Evolutionary conservation across 495 filamentous ascomycete genomes (phyloP).

Genomic region (Lophiostoma macrostomum): DNA sequence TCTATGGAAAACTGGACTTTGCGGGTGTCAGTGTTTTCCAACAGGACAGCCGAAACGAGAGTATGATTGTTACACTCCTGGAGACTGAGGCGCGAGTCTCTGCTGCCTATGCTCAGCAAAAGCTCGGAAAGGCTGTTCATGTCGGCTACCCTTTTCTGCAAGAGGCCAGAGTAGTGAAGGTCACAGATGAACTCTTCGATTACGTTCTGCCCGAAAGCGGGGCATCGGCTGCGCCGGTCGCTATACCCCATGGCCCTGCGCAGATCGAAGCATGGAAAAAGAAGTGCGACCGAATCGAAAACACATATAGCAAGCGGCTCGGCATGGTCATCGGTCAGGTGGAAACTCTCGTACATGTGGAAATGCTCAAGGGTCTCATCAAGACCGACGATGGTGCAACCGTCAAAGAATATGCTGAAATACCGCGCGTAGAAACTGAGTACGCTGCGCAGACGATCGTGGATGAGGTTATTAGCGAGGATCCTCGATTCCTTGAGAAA

Average conservation of each 20-base stretch:
- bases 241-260: slow-evolving; percentile 67
- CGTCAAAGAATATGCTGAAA: slow-evolving; percentile 86
- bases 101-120: slow-evolving; percentile 67
- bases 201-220: slow-evolving; percentile 69
- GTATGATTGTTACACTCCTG: slow-evolving; percentile 82
- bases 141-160: slow-evolving; percentile 96
- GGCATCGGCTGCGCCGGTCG: slow-evolving; percentile 52
- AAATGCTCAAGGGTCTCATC: slow-evolving; percentile 84
- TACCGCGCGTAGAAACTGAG: slow-evolving; percentile 87
- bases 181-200: slow-evolving; percentile 92
- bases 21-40: slow-evolving; percentile 96
- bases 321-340: slow-evolving; percentile 84
- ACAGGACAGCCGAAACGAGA: slow-evolving; percentile 93
- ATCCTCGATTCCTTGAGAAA: slow-evolving; percentile 87
- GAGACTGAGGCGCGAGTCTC: slow-evolving; percentile 69
- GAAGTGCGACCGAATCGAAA: slow-evolving; percentile 81
- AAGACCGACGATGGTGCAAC: slow-evolving; percentile 90
- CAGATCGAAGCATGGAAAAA: slow-evolving; percentile 80
- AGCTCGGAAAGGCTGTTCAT: slow-evolving; percentile 79
- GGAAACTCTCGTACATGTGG: slow-evolving; percentile 84
- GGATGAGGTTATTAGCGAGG: slow-evolving; percentile 84
- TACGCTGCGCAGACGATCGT: slow-evolving; percentile 89
- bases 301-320: slow-evolving; percentile 80
- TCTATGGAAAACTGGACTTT: slow-evolving; percentile 75
- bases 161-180: slow-evolving; percentile 81